These are phyloP conservation scores for Typha latifolia DNA, from an alignment of 176 grass and related monocot species.

Conservation along the genomic window DNA sequence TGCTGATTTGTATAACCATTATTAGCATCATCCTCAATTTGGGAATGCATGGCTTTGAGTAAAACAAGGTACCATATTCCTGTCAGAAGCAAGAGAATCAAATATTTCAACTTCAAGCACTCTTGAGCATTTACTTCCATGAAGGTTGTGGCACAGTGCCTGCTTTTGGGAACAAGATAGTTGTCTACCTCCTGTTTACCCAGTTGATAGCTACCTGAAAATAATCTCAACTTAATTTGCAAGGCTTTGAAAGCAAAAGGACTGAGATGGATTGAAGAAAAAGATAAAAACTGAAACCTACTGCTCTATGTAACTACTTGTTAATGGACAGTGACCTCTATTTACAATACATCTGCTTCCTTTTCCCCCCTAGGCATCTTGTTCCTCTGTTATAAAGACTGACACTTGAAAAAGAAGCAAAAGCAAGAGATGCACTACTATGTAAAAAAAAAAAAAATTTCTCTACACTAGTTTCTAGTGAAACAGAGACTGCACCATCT, in stretches of 20 bases:
- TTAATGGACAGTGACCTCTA: background rate
- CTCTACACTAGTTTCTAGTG: background rate
- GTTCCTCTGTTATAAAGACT: background rate
- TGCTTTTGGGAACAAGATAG: background rate
- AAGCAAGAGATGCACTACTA: background rate
- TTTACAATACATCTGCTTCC: background rate
- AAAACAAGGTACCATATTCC: background rate
- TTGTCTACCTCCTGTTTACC: background rate
- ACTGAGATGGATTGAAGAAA: background rate
- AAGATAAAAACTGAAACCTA: background rate
- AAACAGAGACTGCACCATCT: background rate
- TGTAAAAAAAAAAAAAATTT: background rate
- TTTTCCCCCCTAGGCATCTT: background rate
- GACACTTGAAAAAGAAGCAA: background rate
- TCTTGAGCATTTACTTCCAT: background rate
- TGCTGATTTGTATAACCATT: background rate
- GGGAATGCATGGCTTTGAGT: background rate
- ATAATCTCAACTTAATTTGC: background rate
- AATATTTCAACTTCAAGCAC: background rate
- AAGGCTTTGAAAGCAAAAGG: background rate
- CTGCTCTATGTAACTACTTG: background rate
- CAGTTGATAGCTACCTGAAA: conserved; percentile 5
- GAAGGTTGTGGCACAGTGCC: background rate
- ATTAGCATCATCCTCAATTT: conserved; percentile 1
- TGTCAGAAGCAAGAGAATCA: background rate